Percentiles rank a stretch among this genome's conserved stretches.
These are phyloP conservation scores for Odonthalia washingtoniensis DNA, from an alignment of 31 red algal genomes.

Conservation along the genomic window DNA sequence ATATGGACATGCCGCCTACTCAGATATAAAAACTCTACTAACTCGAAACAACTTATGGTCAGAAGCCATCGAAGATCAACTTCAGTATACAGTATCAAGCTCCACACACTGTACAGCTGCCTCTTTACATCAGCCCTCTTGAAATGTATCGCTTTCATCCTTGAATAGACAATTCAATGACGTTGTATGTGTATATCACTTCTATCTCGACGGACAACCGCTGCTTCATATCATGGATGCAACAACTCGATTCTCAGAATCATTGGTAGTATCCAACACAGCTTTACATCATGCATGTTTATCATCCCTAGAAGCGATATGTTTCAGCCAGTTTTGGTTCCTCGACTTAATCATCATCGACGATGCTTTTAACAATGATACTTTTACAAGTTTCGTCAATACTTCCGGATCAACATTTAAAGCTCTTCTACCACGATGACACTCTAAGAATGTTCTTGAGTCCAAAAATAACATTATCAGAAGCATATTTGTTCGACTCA, in stretches of 20 bases:
- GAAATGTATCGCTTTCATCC: not conserved
- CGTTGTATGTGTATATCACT: not conserved
- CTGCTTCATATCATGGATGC: not conserved
- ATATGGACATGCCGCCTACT: too few relatives aligned
- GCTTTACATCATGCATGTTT: not conserved
- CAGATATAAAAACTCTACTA: too few relatives aligned
- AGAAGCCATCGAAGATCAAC: too few relatives aligned
- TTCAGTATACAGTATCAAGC: not conserved
- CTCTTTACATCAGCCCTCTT: not conserved
- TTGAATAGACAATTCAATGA: not conserved
- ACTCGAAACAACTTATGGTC: too few relatives aligned
- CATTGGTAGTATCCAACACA: not conserved
- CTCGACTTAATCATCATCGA: not conserved
- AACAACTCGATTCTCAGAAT: not conserved
- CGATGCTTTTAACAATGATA: not conserved
- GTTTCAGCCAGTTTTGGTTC: too few relatives aligned
- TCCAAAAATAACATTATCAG: constrained; percentile 5
- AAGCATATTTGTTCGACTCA: constrained; percentile 19
- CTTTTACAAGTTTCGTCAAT: not conserved
- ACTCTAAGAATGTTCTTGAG: constrained; percentile 20
- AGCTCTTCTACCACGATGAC: not conserved
- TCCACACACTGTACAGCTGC: not conserved
- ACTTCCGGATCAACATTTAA: not conserved
- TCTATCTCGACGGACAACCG: not conserved
- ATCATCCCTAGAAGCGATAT: not conserved